Evolutionary conservation across 163 green algal species (phyloP), one percentile per base, ranked within the genome.

Genomic region (Coccomyxa subellipsoidea): DNA sequence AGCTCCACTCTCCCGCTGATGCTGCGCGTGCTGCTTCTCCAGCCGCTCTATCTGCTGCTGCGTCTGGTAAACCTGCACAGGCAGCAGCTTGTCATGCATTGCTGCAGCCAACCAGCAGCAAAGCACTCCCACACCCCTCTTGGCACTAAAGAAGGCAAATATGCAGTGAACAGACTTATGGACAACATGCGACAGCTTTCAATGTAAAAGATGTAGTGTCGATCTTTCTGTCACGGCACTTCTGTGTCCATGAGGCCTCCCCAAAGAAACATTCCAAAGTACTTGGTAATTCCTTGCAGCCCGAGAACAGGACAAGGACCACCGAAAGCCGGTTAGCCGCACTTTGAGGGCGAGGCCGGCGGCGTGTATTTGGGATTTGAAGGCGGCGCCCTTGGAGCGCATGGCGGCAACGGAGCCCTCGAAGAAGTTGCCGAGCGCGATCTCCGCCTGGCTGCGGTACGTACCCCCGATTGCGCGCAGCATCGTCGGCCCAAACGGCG

Each of bases 401-500:
- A 91, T 70, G 59, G 78, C 69, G 6, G 80, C 83, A 6, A 90
- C 37, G 31, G 85, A 85, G 59, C 87, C 88, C 4, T 90, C 85
- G 31, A 96, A 89, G 82, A 96, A 85, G 71, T 87, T 89, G 15
- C 89, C 92, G 9, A 94, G 81, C 31, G 80, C 54, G 69, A 95
- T 70, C 31, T 79, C 81, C 10, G 54, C 75, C 37, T 79, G 76
- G 38, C 82, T 72, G 78, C 91, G 85, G 84, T 98, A 98, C 37
- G 94, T 89, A 18, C 89, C 85, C 21, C 94, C 95, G 6, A 98
- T 93, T 31, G 93, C 88, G 54, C 90, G 76, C 82, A 98, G 89
- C 90, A 98, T 93, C 9, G 91, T 92, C 34, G 92, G 87, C 29
- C 95, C 95, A 84, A 94, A 97, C 9, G 90, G 94, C 7, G 91